Evolutionary conservation across 306 rosid genomes (phyloP), one percentile per base, ranked within the genome.

Genomic region (Pueraria montana): DNA sequence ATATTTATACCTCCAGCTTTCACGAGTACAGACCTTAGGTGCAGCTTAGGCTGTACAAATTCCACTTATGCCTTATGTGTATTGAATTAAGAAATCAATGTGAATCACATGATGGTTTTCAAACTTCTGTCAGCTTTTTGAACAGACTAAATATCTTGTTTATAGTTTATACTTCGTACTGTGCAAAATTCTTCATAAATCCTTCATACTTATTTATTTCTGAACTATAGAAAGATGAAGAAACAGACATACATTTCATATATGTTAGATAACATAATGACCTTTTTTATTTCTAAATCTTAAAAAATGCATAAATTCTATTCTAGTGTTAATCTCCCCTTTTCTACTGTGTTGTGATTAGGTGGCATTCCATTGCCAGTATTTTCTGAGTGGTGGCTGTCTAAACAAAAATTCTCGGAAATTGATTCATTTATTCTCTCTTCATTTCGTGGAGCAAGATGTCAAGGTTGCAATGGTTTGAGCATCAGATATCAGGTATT

Each of bases 341-440:
- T 80, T 72, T 46, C 72, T 84, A 8, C 14, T 56, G 5, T 81
- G 43, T 84, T 76, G 34, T 69, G 58, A 80, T 72, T 74, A 95
- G 98, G 98, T 72, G 93, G 98, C 27, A 93, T 95, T 78, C 98
- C 97, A 6, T 86, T 95, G 89, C 97, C 89, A 10, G 83, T 93
- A 79, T 93, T 95, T 95, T 95, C 97, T 23, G 97, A 95, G 88
- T 95, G 98, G 98, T 95, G 98, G 98, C 79, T 93, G 76, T 89
- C 94, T 40, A 95, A 84, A 72, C 97, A 95, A 79, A 93, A 88
- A 79, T 91, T 93, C 82, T 90, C 94, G 13, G 90, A 84, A 78
- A 95, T 95, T 63, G 92, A 95, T 82, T 90, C 97, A 38, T 95
- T 95, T 81, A 84, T 95, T 62, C 89, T 93, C 77, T 79, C 97